Evolutionary conservation across 805 yeast species (phyloP).

Genomic region (Torulaspora quercuum): DNA sequence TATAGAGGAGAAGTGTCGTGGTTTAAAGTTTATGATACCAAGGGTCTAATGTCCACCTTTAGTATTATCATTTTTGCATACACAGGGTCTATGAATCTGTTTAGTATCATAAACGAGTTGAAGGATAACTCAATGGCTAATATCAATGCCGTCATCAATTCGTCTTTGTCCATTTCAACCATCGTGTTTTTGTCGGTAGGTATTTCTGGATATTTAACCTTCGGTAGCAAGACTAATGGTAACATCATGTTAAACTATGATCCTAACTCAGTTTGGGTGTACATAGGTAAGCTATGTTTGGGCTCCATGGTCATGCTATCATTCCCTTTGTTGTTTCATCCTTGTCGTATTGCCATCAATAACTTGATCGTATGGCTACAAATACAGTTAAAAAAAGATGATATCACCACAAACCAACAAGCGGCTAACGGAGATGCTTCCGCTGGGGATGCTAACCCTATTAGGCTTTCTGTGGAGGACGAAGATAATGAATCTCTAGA

Average conservation of each 20-base stretch:
- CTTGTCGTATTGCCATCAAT: constrained; percentile 69
- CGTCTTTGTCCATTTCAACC: constrained; percentile 54
- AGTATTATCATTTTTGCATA: constrained; percentile 76
- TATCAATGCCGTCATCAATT: constrained; percentile 42
- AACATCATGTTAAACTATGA: constrained; percentile 70
- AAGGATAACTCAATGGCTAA: constrained; percentile 50
- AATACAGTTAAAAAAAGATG: constrained; percentile 14
- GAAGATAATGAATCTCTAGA: constrained; percentile 13
- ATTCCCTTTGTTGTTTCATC: constrained; percentile 77
- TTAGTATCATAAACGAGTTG: constrained; percentile 70
- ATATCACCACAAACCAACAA: constrained; percentile 3
- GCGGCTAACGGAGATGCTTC: constrained; percentile 1
- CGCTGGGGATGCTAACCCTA: constrained; percentile 10
- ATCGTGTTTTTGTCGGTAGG: constrained; percentile 62
- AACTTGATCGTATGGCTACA: constrained; percentile 55
- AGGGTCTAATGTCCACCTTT: constrained; percentile 56
- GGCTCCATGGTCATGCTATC: constrained; percentile 73
- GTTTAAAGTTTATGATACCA: constrained; percentile 42
- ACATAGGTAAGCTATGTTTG: constrained; percentile 56
- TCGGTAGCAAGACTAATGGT: constrained; percentile 62
- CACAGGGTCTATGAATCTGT: constrained; percentile 79
- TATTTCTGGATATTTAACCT: constrained; percentile 65
- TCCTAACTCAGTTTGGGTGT: constrained; percentile 45
- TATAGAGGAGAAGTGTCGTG: constrained; percentile 44
- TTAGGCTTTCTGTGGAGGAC: constrained; percentile 16